These are phyloP conservation scores for Colletotrichum sp. DNA, from an alignment of 2,329 filamentous ascomycete genomes.

Conservation along the genomic window DNA sequence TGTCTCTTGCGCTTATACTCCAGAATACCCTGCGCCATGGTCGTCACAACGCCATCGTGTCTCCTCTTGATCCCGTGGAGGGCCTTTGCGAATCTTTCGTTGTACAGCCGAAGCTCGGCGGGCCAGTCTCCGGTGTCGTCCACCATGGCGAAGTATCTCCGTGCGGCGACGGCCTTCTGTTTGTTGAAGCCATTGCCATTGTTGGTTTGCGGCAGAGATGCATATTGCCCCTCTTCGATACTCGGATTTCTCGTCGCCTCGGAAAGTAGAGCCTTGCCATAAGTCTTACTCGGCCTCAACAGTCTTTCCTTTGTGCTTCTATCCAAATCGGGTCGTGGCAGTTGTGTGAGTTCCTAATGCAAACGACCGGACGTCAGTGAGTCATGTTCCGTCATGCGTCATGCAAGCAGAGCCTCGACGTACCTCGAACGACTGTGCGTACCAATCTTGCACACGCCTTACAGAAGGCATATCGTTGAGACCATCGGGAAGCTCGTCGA, in stretches of 20 bases:
- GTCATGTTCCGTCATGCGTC: constrained; percentile 8
- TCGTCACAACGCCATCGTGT: constrained; percentile 97
- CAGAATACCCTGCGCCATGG: constrained; percentile 95
- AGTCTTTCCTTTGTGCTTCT: constrained; percentile 80
- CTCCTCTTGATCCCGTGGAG: constrained; percentile 93
- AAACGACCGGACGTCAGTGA: constrained; percentile 7
- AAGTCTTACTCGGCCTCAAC: constrained; percentile 65
- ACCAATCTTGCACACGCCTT: constrained; percentile 94
- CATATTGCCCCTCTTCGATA: constrained; percentile 82
- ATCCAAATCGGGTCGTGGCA: constrained; percentile 78
- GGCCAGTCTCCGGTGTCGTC: constrained; percentile 92
- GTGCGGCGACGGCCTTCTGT: constrained; percentile 55
- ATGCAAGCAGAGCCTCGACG: constrained; percentile 30
- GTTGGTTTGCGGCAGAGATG: constrained; percentile 44
- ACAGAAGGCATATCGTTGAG: constrained; percentile 98
- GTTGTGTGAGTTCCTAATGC: constrained; percentile 83
- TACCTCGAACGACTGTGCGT: constrained; percentile 99
- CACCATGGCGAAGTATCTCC: constrained; percentile 89
- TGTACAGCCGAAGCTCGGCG: constrained; percentile 92
- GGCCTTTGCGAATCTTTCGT: constrained; percentile 86
- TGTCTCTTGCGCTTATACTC: constrained; percentile 98
- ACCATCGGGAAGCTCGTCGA: constrained; percentile 90
- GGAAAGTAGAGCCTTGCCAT: constrained; percentile 71
- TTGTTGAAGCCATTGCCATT: constrained; percentile 52
- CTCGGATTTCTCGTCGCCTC: constrained; percentile 91